phyloP scores from a whole-genome alignment of 345 rosid species.

The Citrus mangshanensis region DNA sequence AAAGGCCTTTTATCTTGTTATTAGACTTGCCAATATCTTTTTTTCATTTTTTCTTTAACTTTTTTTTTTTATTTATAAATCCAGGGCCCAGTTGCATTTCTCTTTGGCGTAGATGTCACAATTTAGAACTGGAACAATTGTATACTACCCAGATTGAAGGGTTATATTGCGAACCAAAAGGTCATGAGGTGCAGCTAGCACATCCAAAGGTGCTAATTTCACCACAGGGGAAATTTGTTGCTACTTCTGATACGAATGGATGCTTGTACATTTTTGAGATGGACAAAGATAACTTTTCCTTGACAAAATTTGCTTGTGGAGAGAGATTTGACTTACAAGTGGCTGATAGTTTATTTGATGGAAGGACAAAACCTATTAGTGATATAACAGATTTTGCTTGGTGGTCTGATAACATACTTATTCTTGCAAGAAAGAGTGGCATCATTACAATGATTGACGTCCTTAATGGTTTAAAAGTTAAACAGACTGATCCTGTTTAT shows the following conservation, averaged over 20 bases:
- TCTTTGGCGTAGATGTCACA: slow-evolving; percentile 58
- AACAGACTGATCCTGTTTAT: slow-evolving; percentile 50
- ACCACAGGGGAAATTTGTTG: slow-evolving; percentile 59
- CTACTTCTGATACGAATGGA: slow-evolving; percentile 69
- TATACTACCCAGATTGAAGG: slow-evolving; percentile 66
- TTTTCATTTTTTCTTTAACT: neutral
- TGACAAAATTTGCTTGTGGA: slow-evolving; percentile 30
- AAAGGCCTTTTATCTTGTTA: neutral
- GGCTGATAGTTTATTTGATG: slow-evolving; percentile 22
- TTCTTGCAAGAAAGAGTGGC: slow-evolving; percentile 58
- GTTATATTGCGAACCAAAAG: slow-evolving; percentile 38
- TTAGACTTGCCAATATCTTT: neutral
- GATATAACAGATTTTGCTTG: slow-evolving; percentile 74
- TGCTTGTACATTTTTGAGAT: slow-evolving; percentile 57
- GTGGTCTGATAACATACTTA: slow-evolving; percentile 82
- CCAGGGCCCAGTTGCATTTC: slow-evolving; percentile 68
- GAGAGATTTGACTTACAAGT: slow-evolving; percentile 32
- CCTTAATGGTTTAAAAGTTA: slow-evolving; percentile 43
- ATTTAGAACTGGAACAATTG: slow-evolving; percentile 49
- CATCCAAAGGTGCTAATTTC: slow-evolving; percentile 81
- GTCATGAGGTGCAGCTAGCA: slow-evolving; percentile 36
- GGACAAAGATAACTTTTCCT: slow-evolving; percentile 40
- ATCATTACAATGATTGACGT: slow-evolving; percentile 53
- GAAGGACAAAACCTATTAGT: slow-evolving; percentile 30
- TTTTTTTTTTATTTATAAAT: slow-evolving; percentile 10